A percentile compares a stretch with the other conserved stretches of the same genome.
These are phyloP conservation scores for Termitomyces sp. DNA, from an alignment of 768 basidiomycete species.

Conservation along the genomic window DNA sequence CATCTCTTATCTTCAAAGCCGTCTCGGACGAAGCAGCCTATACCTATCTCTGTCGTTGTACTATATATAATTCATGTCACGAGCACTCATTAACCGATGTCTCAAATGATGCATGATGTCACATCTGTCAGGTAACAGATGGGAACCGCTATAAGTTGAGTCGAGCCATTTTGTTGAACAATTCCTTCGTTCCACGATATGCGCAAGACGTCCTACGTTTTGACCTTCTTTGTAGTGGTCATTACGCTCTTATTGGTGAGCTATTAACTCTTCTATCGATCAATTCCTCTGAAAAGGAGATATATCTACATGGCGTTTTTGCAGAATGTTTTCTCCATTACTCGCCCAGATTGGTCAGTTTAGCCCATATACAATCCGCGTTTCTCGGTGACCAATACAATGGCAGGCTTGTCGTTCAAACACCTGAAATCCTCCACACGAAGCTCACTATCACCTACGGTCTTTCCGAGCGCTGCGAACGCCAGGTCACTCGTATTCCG, in stretches of 20 bases:
- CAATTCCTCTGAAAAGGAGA: not conserved
- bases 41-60: not conserved
- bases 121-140: not conserved
- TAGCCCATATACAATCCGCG: not conserved
- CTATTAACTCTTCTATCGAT: not conserved
- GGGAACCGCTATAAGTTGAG: not conserved
- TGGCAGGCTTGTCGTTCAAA: constrained; percentile 37
- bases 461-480: constrained; percentile 51
- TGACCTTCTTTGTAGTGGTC: constrained; percentile 54
- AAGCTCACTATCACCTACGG: constrained; percentile 53
- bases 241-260: constrained; percentile 48
- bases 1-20: not conserved
- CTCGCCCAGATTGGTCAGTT: constrained; percentile 58
- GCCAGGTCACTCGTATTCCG: constrained; percentile 41
- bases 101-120: not conserved
- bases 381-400: not conserved
- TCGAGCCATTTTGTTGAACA: not conserved
- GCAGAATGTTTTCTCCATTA: constrained; percentile 54
- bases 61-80: not conserved
- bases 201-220: constrained; percentile 65
- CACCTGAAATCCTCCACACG: constrained; percentile 39
- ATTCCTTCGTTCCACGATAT: constrained; percentile 26
- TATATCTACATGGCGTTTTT: not conserved
- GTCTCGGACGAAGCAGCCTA: not conserved
- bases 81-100: not conserved